Evolutionary conservation across 805 yeast genomes (phyloP).

Genomic region (Cyberlindnera maclurae): DNA sequence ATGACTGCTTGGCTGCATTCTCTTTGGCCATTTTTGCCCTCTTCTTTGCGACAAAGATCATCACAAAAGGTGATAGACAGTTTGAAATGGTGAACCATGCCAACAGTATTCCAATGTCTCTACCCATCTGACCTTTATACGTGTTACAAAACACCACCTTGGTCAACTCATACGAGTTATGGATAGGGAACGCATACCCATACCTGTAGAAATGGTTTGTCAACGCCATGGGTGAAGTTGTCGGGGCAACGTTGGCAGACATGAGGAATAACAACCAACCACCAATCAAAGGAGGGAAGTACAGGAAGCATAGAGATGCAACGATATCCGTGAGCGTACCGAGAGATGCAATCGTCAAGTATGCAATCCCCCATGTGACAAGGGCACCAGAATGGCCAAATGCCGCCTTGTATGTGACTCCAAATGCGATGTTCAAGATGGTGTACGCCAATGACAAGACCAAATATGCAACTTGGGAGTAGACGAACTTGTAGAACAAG

Average conservation of each 20-base stretch:
- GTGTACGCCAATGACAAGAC: slow-evolving; percentile 52
- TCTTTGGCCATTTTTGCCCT: slow-evolving; percentile 8
- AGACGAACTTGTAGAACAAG: slow-evolving; percentile 32
- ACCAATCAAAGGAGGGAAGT: slow-evolving; percentile 57
- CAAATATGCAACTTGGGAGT: slow-evolving; percentile 46
- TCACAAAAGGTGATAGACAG: slow-evolving; percentile 34
- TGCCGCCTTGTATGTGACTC: slow-evolving; percentile 44
- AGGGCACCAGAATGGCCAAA: slow-evolving; percentile 67
- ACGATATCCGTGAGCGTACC: slow-evolving; percentile 62
- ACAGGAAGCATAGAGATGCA: slow-evolving; percentile 40
- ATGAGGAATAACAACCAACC: slow-evolving; percentile 66
- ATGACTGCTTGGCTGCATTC: slow-evolving; percentile 3
- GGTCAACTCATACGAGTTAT: slow-evolving; percentile 52
- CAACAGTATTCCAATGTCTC: slow-evolving; percentile 49
- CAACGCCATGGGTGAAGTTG: slow-evolving; percentile 46
- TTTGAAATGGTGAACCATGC: slow-evolving; percentile 53
- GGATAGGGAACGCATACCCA: slow-evolving; percentile 61
- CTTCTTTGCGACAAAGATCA: slow-evolving; percentile 21
- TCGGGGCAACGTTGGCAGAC: slow-evolving; percentile 50
- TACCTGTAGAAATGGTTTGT: slow-evolving; percentile 28
- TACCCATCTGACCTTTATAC: slow-evolving; percentile 49
- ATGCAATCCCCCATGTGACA: slow-evolving; percentile 55
- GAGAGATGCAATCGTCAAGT: slow-evolving; percentile 55
- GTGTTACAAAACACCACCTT: slow-evolving; percentile 53
- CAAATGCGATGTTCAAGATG: slow-evolving; percentile 58